Evolutionary conservation across 371 early-diverging fungal species (phyloP).

Genomic region (Vittaforma corneae): DNA sequence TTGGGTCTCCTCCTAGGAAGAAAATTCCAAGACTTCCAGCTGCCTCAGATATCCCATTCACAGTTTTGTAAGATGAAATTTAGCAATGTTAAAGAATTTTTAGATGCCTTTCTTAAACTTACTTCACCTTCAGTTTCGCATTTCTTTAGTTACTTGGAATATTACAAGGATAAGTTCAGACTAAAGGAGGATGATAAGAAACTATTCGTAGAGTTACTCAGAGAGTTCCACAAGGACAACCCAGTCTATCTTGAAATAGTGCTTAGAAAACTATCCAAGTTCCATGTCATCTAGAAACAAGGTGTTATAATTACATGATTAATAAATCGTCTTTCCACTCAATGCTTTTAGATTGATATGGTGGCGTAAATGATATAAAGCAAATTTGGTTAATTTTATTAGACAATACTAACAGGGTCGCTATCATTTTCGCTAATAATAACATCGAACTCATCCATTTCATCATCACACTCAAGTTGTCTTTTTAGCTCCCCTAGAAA

Average conservation of each 20-base stretch:
- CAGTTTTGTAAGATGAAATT: not conserved
- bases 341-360: too few species aligned
- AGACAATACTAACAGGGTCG: conserved; percentile 46
- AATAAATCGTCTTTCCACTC: too few species aligned
- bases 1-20: not conserved
- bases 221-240: conserved; percentile 12
- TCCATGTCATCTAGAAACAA: conserved; percentile 24
- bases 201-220: conserved; percentile 22
- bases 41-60: not conserved
- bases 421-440: conserved; percentile 46
- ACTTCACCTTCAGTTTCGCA: conserved; percentile 40
- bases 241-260: conserved; percentile 27
- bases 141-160: conserved; percentile 42
- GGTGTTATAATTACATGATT: too few species aligned
- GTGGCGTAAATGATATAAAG: not conserved
- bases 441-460: conserved; percentile 29
- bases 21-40: not conserved
- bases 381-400: too few species aligned
- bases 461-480: conserved; percentile 10
- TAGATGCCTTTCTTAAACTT: conserved; percentile 14
- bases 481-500: conserved; percentile 61
- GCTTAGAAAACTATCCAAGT: conserved; percentile 26
- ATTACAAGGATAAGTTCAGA: conserved; percentile 30
- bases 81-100: not conserved
- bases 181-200: conserved; percentile 28